Evolutionary conservation across 768 basidiomycete genomes (phyloP).

Genomic region (Mrakia gelida): DNA sequence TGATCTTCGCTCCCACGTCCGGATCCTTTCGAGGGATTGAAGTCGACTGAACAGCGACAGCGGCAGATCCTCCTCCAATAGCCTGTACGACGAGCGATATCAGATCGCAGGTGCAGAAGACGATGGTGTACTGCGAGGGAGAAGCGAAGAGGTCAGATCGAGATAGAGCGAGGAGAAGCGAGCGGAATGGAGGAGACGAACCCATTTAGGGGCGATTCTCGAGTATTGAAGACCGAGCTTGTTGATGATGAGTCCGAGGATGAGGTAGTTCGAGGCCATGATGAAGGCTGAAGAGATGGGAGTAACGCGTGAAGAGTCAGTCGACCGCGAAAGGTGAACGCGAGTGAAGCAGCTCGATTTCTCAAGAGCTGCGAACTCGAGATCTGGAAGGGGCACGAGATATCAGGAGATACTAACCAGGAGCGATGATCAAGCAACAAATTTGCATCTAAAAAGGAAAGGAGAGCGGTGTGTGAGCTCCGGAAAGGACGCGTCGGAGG

Average conservation of each 20-base stretch:
- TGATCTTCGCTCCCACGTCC: conserved; percentile 10
- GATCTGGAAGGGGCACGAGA: too few species aligned
- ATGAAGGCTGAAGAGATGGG: conserved; percentile 21
- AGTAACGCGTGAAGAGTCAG: background rate
- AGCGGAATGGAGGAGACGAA: background rate
- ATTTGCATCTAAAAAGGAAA: conserved; percentile 15
- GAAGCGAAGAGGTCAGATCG: conserved; percentile 45
- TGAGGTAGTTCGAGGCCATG: conserved; percentile 58
- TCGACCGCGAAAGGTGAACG: conserved; percentile 42
- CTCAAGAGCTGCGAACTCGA: too few species aligned
- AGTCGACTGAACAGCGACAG: conserved; percentile 40
- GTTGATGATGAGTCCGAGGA: conserved; percentile 53
- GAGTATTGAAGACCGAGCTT: conserved; percentile 52
- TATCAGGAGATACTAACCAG: conserved; percentile 36
- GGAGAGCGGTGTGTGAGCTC: background rate
- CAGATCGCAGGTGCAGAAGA: conserved; percentile 50
- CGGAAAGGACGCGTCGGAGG: too few species aligned
- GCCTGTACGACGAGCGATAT: conserved; percentile 63
- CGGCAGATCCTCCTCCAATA: conserved; percentile 58
- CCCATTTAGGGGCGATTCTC: conserved; percentile 47
- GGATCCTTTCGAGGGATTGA: conserved; percentile 13
- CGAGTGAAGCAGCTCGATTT: conserved; percentile 30
- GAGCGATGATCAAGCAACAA: conserved; percentile 53
- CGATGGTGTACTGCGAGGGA: conserved; percentile 37
- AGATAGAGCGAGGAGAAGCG: background rate